Conservation (phyloP, 805 yeast genomes). For the Soucietia sequanensis region DNA sequence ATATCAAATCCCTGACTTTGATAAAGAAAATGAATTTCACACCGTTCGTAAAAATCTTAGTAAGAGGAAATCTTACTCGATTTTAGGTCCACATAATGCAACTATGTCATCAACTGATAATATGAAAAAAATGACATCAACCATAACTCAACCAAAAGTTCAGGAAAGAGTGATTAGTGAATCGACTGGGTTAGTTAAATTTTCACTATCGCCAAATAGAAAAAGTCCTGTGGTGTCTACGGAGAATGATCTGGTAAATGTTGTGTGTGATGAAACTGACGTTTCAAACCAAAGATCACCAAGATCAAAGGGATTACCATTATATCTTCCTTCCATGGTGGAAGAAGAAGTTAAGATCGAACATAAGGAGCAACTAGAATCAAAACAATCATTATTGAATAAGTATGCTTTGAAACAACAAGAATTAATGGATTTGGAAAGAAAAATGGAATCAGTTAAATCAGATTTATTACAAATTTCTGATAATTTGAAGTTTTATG, state of each 20-base stretch:
- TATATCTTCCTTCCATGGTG: constrained; percentile 31
- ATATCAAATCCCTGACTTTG: too few relatives aligned
- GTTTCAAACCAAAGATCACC: constrained; percentile 2
- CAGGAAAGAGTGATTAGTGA: constrained; percentile 42
- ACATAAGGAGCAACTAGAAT: constrained; percentile 20
- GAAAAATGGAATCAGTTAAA: constrained; percentile 32
- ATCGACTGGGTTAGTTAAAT: constrained; percentile 50
- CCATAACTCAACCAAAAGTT: too few relatives aligned
- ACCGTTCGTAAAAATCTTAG: constrained; percentile 7
- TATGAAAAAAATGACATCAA: too few relatives aligned
- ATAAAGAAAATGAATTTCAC: too few relatives aligned
- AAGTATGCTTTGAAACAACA: constrained; percentile 52
- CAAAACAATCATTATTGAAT: constrained; percentile 20
- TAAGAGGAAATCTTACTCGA: constrained; percentile 14
- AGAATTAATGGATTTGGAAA: constrained; percentile 47
- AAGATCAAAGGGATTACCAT: constrained; percentile 27
- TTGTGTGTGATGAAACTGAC: too few relatives aligned
- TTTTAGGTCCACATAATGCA: constrained; percentile 8
- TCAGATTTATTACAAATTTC: constrained; percentile 34
- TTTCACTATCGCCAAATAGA: constrained; percentile 25
- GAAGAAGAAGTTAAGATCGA: constrained; percentile 1
- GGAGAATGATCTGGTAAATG: too few relatives aligned
- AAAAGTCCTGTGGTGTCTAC: too few relatives aligned
- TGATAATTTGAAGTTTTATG: constrained; percentile 17
- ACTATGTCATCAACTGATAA: constrained; percentile 3